Evolutionary conservation across 495 filamentous ascomycete genomes (phyloP).

Genomic region (Chaetomium tenue): DNA sequence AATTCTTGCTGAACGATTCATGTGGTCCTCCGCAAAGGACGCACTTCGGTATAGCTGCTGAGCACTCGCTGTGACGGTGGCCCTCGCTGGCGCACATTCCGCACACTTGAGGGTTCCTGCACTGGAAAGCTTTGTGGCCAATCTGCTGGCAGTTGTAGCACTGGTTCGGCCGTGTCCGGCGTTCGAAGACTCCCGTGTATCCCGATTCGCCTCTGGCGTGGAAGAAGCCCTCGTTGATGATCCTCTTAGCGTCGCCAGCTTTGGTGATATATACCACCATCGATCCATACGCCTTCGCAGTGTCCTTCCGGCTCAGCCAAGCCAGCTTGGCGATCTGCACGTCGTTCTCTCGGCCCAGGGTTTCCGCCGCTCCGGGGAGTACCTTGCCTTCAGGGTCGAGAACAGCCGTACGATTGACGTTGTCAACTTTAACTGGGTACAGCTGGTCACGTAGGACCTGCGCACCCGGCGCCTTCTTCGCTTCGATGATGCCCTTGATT

Average conservation of each 20-base stretch:
- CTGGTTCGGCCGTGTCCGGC: constrained; percentile 9
- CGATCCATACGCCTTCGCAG: constrained; percentile 18
- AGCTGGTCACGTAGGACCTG: constrained; percentile 18
- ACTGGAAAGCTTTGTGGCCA: constrained; percentile 14
- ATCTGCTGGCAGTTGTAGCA: constrained; percentile 13
- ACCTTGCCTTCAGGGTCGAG: constrained; percentile 18
- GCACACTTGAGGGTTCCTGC: background rate
- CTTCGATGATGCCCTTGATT: constrained; percentile 17
- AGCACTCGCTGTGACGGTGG: background rate
- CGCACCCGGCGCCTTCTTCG: constrained; percentile 14
- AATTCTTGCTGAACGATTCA: constrained; percentile 12
- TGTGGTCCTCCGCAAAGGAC: constrained; percentile 4
- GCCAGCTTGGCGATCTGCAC: constrained; percentile 16
- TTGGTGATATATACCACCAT: constrained; percentile 17
- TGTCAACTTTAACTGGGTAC: constrained; percentile 21
- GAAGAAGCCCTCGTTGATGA: constrained; percentile 10
- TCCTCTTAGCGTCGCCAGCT: constrained; percentile 4
- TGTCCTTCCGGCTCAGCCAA: constrained; percentile 15
- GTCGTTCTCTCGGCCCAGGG: constrained; percentile 13
- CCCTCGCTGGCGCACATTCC: constrained; percentile 6
- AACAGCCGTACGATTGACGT: constrained; percentile 17
- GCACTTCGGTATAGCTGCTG: background rate
- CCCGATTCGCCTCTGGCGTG: constrained; percentile 12
- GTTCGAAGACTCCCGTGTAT: constrained; percentile 10
- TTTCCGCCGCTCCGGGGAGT: constrained; percentile 12